Evolutionary conservation across 768 basidiomycete genomes (phyloP).

Genomic region (Imleria badia): DNA sequence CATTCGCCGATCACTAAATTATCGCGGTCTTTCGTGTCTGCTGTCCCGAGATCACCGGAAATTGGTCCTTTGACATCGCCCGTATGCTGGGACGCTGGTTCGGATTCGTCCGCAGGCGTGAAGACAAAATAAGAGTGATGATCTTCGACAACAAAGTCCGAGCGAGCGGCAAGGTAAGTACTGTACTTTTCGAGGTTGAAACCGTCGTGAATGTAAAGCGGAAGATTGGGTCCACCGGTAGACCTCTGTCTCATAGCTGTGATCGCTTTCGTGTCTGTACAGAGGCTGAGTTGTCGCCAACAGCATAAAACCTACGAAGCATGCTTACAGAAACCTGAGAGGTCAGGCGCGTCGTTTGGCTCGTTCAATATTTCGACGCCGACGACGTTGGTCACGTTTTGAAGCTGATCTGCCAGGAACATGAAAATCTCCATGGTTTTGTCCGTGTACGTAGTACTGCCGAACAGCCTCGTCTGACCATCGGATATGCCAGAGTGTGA

Average conservation of each 20-base stretch:
- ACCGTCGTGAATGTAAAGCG: conserved; percentile 68
- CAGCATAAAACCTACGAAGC: no score
- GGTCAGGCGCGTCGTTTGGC: conserved; percentile 45
- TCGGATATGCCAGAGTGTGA: conserved; percentile 38
- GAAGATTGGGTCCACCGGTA: conserved; percentile 39
- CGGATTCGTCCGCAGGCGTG: conserved; percentile 48
- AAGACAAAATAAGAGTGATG: conserved; percentile 77
- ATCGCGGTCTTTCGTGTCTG: conserved; percentile 34
- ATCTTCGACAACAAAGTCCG: conserved; percentile 69
- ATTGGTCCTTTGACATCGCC: conserved; percentile 32
- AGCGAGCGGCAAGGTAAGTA: conserved; percentile 45
- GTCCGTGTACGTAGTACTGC: conserved; percentile 33
- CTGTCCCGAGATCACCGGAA: conserved; percentile 12
- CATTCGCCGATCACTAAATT: conserved; percentile 53
- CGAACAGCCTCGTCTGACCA: conserved; percentile 40
- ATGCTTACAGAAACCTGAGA: conserved; percentile 40
- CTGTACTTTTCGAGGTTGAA: conserved; percentile 47
- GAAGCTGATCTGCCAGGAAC: conserved; percentile 32
- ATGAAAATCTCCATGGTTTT: conserved; percentile 44
- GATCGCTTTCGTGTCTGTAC: conserved; percentile 20
- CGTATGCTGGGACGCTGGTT: conserved; percentile 46
- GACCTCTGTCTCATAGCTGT: conserved; percentile 21
- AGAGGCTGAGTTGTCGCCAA: neutral
- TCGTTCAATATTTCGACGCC: conserved; percentile 63
- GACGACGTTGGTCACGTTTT: conserved; percentile 48